Base-by-base conservation (phyloP, 2,329 filamentous ascomycete genomes). In the Diaporthe amygdali region DNA sequence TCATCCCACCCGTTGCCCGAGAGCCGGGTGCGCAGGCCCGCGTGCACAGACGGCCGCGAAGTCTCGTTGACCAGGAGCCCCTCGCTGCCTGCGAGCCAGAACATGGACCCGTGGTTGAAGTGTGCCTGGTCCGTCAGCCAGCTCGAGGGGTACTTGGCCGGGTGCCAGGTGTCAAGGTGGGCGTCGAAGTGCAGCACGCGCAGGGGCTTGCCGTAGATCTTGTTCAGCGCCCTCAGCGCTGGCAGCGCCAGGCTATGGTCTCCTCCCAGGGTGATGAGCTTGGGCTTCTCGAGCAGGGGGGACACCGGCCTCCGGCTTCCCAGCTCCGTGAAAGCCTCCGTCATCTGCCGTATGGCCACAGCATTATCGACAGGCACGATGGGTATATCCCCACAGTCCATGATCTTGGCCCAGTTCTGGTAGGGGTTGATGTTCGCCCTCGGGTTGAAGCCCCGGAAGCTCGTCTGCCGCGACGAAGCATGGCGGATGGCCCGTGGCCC, bases 321-420 rank as follows among this genome's bases (percentile, higher is more conserved):
- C 3, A 97, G 90, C 81, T 95, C 92, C 8, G 87, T 84, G 79
- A 94, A 95, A 0, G 93, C 94, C 77, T 92, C 90, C 39, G 89
- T 93, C 94, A 97, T 97, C 82, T 97, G 95, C 54, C 87, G 85
- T 68, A 95, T 84, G 0, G 95, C 95, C 20, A 97, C 85, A 1
- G 86, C 90, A 79, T 97, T 97, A 83, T 97, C 94, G 76, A 97
- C 92, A 0, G 95, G 95, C 0, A 92, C 94, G 75, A 97, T 87
- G 34, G 95, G 94, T 69, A 97, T 94, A 79, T 97, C 95, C 56
- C 95, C 95, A 80, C 95, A 98, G 84, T 98, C 95, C 64, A 96
- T 85, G 71, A 97, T 90, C 47, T 84, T 90, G 0, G 93, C 93
- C 92, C 93, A 96, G 68, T 88, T 92, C 49, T 85, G 84, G 83